Percentiles rank a stretch among this genome's conserved stretches.
Evolutionary conservation across 495 filamentous ascomycete species (phyloP).

Genomic region (Penicillium diatomitis): DNA sequence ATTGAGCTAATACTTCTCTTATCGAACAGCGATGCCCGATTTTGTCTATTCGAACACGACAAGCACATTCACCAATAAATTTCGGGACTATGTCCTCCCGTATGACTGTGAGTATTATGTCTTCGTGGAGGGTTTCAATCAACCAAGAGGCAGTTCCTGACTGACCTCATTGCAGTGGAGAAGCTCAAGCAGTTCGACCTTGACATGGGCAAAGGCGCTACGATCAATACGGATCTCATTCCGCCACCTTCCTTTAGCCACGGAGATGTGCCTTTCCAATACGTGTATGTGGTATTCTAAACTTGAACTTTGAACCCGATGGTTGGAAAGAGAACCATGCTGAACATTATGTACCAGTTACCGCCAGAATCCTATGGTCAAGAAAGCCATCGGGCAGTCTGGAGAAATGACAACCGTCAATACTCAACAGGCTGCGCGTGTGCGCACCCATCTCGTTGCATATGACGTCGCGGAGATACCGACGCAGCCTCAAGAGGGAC

Average conservation of each 20-base stretch:
- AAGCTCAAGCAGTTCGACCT: slow-evolving; percentile 70
- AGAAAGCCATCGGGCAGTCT: slow-evolving; percentile 36
- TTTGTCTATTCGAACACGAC: slow-evolving; percentile 62
- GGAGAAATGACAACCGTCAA: slow-evolving; percentile 47
- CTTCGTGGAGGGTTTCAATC: not conserved
- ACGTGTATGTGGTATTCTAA: slow-evolving; percentile 28
- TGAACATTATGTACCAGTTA: slow-evolving; percentile 27
- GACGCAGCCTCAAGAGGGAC: slow-evolving; percentile 37
- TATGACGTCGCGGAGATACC: slow-evolving; percentile 48
- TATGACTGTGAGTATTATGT: slow-evolving; percentile 46
- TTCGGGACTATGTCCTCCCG: slow-evolving; percentile 54
- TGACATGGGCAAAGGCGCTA: slow-evolving; percentile 50
- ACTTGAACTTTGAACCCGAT: not conserved
- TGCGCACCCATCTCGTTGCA: slow-evolving; percentile 50
- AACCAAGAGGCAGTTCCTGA: not conserved
- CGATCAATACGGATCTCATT: slow-evolving; percentile 56
- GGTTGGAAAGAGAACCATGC: not conserved
- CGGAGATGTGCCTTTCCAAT: slow-evolving; percentile 57
- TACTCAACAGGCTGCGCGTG: slow-evolving; percentile 40
- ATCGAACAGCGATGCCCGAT: slow-evolving; percentile 48
- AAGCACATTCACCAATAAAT: slow-evolving; percentile 53
- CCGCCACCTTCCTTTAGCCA: slow-evolving; percentile 70
- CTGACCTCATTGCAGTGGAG: slow-evolving; percentile 35
- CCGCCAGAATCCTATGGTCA: slow-evolving; percentile 51
- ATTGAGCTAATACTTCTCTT: too few relatives aligned